These are phyloP conservation scores for Crithidia bombi DNA, from an alignment of 208 protist species.

Conservation along the genomic window DNA sequence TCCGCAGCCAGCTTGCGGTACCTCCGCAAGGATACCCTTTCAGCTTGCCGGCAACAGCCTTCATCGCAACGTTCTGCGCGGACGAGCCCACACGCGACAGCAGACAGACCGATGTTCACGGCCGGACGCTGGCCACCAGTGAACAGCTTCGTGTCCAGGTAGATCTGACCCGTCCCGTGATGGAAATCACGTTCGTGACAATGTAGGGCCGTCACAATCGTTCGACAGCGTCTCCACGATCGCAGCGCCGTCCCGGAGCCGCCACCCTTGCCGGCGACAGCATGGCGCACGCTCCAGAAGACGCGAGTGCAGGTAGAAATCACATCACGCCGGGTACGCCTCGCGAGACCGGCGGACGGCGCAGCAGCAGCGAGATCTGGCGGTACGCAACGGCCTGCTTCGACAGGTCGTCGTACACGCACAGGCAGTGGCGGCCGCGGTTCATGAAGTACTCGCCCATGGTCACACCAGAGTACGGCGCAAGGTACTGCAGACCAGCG, in stretches of 20 bases:
- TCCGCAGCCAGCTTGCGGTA: slow-evolving; percentile 94
- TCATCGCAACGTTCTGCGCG: slow-evolving; percentile 94
- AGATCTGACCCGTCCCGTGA: slow-evolving; percentile 96
- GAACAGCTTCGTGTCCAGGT: slow-evolving; percentile 94
- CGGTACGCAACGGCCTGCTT: slow-evolving; percentile 96
- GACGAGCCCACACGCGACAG: slow-evolving; percentile 94
- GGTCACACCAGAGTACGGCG: slow-evolving; percentile 91
- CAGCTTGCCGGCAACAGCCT: slow-evolving; percentile 90
- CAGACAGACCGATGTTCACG: slow-evolving; percentile 95
- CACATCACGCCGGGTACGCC: slow-evolving; percentile 95
- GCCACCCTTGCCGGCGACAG: slow-evolving; percentile 79
- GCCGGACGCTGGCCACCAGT: slow-evolving; percentile 93
- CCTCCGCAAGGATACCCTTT: slow-evolving; percentile 94
- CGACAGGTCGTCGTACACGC: slow-evolving; percentile 95
- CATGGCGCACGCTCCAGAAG: slow-evolving; percentile 94
- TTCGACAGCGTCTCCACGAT: slow-evolving; percentile 95
- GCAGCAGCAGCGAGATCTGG: slow-evolving; percentile 94
- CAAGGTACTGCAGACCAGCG: slow-evolving; percentile 92
- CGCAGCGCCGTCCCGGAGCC: slow-evolving; percentile 92
- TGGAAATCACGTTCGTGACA: slow-evolving; percentile 95
- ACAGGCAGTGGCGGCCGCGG: slow-evolving; percentile 91
- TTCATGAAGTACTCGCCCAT: no score
- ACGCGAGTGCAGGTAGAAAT: slow-evolving; percentile 96
- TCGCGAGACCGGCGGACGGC: slow-evolving; percentile 91
- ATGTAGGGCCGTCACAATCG: slow-evolving; percentile 96